Conservation (phyloP, 2,329 filamentous ascomycete genomes). For the Samsoniella hepiali region DNA sequence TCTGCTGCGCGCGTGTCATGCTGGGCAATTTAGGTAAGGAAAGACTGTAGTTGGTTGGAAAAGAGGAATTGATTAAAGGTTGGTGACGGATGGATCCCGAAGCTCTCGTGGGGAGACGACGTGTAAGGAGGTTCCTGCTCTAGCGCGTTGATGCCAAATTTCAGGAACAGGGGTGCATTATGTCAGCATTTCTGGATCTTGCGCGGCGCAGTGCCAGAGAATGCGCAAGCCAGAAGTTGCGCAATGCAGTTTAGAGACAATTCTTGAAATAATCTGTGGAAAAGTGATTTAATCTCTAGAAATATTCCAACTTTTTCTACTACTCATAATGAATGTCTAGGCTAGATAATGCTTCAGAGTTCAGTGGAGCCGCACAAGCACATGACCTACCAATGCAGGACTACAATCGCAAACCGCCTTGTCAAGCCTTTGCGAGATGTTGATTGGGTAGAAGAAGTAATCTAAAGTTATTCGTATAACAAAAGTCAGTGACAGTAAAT, state of each 20-base stretch:
- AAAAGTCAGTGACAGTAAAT: not conserved
- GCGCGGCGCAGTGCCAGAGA: not conserved
- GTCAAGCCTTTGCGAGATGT: no score
- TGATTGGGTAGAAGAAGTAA: no score
- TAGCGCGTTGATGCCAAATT: slow-evolving; percentile 19
- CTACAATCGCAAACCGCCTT: no score
- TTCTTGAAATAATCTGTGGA: no score
- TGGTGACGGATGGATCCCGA: slow-evolving; percentile 3
- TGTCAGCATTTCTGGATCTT: slow-evolving; percentile 12
- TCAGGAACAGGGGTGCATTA: slow-evolving; percentile 17
- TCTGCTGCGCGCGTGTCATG: slow-evolving; percentile 95
- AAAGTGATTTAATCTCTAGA: no score
- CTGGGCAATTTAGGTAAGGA: slow-evolving; percentile 33
- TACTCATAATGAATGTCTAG: no score
- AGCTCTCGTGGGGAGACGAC: slow-evolving; percentile 7
- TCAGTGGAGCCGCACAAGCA: no score
- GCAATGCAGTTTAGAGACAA: not conserved
- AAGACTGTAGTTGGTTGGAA: slow-evolving; percentile 17
- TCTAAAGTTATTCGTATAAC: not conserved
- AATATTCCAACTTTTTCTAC: no score
- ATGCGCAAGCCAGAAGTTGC: not conserved
- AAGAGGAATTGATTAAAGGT: not conserved
- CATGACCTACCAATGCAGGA: no score
- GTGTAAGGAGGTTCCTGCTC: slow-evolving; percentile 16
- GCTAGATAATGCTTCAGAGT: no score